A percentile compares a stretch with the other conserved stretches of the same genome.
Evolutionary conservation across 345 rosid species (phyloP).

Genomic region (Erodium maritimum): DNA sequence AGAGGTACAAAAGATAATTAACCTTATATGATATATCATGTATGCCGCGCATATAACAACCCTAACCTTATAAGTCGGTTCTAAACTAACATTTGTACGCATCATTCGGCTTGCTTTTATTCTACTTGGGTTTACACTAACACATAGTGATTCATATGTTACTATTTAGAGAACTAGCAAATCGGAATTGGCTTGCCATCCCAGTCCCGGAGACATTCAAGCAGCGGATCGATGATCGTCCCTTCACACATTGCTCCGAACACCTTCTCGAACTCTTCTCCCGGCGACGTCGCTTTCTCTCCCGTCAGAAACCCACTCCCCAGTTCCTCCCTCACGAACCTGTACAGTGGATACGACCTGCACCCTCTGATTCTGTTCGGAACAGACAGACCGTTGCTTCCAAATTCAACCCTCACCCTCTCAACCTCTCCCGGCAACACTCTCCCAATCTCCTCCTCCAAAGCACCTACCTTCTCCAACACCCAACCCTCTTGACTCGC

Average conservation of each 20-base stretch:
- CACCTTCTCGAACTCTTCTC: not conserved
- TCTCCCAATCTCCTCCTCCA: not conserved
- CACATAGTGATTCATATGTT: too few relatives aligned
- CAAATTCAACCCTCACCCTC: not conserved
- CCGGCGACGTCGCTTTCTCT: not conserved
- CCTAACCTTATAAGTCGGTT: too few relatives aligned
- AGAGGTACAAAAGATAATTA: too few relatives aligned
- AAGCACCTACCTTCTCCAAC: not conserved
- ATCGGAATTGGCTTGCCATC: constrained; percentile 5
- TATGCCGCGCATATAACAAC: too few relatives aligned
- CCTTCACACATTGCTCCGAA: not conserved
- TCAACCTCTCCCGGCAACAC: not conserved
- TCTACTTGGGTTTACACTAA: too few relatives aligned
- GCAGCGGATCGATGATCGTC: constrained; percentile 6
- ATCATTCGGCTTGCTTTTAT: too few relatives aligned
- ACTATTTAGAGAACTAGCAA: not conserved
- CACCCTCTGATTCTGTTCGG: not conserved
- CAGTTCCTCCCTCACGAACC: not conserved
- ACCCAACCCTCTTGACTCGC: not conserved
- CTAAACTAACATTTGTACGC: too few relatives aligned
- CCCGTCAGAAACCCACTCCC: not conserved
- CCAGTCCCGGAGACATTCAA: constrained; percentile 6
- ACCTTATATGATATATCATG: too few relatives aligned
- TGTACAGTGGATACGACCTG: not conserved
- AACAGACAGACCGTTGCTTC: not conserved